Base-by-base conservation (phyloP, 345 rosid genomes). In the Salix dunnii region DNA sequence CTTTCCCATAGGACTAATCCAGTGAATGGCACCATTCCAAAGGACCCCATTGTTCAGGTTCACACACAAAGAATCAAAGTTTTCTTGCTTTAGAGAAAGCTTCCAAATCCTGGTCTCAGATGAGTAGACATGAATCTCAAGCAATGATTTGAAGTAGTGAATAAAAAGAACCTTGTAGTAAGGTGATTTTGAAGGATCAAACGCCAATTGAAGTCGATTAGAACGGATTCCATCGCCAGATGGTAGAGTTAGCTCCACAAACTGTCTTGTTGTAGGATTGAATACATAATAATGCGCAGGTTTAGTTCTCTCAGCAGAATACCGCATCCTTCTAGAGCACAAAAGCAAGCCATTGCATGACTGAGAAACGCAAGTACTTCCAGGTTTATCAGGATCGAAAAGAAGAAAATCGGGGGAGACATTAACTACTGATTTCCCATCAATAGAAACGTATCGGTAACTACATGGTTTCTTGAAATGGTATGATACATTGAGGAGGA, bases 241-340 rank as follows among this genome's bases (percentile, higher is more conserved):
- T 40, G 18, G 70, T 51, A 14, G 73, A 68, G 68, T 66, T 28
- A 43, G 28, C 23, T 18, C 23, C 21, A 20, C 65, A 21, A 55
- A 62, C 58, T 80, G 68, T 36, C n/a, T 74, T n/a, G 80, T 80
- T 7, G 80, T 76, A 18, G 77, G 83, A 76, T 81, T 81, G 27
- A 42, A 81, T 27, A 76, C 12, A 28, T 75, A 72, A 35, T 75
- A 76, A 23, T 30, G 67, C n/a, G 46, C 35, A 30, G 23, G 11
- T 25, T 27, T 43, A 9, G 55, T 64, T 0, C 27, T 61, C 16
- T 42, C 49, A 27, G 5, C 23, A 66, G 7, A 20, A 23, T 4
- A 11, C 18, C 42, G 4, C n/a, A 2, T 33, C 23, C 27, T 20
- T 35, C 11, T 35, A 38, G 21, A 70, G 61, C 81, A 70, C 66